phyloP scores from a whole-genome alignment of 2,329 filamentous ascomycete species.

The Blastomyces silverae region DNA sequence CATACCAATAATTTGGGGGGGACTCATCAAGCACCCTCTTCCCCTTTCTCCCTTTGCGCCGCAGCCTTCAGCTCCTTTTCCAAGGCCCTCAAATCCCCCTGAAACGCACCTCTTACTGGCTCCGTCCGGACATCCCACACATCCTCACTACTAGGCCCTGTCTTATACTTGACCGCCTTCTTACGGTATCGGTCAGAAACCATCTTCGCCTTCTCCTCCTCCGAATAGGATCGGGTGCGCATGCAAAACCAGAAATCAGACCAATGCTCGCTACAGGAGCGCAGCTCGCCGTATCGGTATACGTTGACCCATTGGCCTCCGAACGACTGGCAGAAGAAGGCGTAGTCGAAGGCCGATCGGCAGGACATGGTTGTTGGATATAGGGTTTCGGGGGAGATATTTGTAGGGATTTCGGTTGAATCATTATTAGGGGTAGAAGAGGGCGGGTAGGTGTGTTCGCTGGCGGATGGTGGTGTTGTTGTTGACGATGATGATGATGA shows the following conservation, averaged over 20 bases:
- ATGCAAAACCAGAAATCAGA: conserved; percentile 98
- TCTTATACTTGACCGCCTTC: conserved; percentile 60
- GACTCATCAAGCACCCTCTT: neutral
- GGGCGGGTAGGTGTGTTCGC: conserved; percentile 16
- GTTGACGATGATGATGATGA: conserved; percentile 17
- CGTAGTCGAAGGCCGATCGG: conserved; percentile 80
- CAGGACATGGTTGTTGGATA: conserved; percentile 83
- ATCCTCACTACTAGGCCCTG: conserved; percentile 74
- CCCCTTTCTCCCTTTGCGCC: neutral
- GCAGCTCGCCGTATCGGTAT: conserved; percentile 75
- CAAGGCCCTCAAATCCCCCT: conserved; percentile 40
- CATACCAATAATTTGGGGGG: neutral
- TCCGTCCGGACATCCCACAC: conserved; percentile 71
- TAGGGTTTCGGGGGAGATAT: conserved; percentile 57
- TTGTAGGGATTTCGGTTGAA: conserved; percentile 24
- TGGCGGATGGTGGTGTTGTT: conserved; percentile 9
- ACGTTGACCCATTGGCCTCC: conserved; percentile 88
- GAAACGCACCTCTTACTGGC: conserved; percentile 49
- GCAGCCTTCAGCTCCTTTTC: conserved; percentile 26
- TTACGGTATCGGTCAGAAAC: conserved; percentile 62
- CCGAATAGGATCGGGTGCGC: conserved; percentile 62
- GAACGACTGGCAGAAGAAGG: conserved; percentile 88
- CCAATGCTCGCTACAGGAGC: conserved; percentile 78
- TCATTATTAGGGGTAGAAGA: conserved; percentile 16
- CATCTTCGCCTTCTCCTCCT: conserved; percentile 52